phyloP scores from a whole-genome alignment of 192 early-diverging fungal genomes.

The Nowakowskiella sp. region DNA sequence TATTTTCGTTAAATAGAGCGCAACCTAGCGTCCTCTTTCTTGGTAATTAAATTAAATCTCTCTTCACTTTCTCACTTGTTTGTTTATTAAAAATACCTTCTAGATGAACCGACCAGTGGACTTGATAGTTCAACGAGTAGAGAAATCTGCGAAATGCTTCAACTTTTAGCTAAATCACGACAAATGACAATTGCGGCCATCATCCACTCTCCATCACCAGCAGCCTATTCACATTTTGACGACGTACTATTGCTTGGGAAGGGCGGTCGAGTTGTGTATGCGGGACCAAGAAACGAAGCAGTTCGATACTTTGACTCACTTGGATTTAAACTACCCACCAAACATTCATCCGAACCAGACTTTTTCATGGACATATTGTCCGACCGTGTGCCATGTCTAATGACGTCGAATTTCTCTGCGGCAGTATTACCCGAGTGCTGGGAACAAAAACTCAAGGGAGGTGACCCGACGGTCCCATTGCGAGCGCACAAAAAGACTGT shows the following conservation, averaged over 20 bases:
- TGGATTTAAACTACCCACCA: conserved; percentile 30
- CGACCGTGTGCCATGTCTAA: conserved; percentile 35
- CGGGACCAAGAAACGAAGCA: conserved; percentile 46
- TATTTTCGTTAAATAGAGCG: conserved; percentile 23
- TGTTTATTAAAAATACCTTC: too few species aligned
- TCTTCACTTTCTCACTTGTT: too few species aligned
- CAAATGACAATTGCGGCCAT: conserved; percentile 61
- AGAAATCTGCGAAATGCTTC: conserved; percentile 55
- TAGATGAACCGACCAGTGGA: conserved; percentile 69
- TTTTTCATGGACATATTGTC: conserved; percentile 64
- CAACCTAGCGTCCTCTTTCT: conserved; percentile 59
- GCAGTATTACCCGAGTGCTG: conserved; percentile 40
- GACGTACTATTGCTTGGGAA: conserved; percentile 66
- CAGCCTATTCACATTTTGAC: conserved; percentile 61
- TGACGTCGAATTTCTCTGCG: conserved; percentile 31
- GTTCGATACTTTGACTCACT: conserved; percentile 41
- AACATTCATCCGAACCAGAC: conserved; percentile 42
- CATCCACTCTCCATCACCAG: conserved; percentile 60
- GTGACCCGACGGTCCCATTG: neutral
- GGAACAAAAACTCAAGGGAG: conserved; percentile 4
- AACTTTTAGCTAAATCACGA: conserved; percentile 48
- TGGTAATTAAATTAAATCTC: too few species aligned
- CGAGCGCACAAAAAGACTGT: neutral
- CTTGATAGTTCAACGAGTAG: conserved; percentile 57
- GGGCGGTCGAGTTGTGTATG: conserved; percentile 55